Evolutionary conservation across 2,329 filamentous ascomycete species (phyloP), one percentile per base, ranked within the genome.

Genomic region (Monosporascus cannonballus): DNA sequence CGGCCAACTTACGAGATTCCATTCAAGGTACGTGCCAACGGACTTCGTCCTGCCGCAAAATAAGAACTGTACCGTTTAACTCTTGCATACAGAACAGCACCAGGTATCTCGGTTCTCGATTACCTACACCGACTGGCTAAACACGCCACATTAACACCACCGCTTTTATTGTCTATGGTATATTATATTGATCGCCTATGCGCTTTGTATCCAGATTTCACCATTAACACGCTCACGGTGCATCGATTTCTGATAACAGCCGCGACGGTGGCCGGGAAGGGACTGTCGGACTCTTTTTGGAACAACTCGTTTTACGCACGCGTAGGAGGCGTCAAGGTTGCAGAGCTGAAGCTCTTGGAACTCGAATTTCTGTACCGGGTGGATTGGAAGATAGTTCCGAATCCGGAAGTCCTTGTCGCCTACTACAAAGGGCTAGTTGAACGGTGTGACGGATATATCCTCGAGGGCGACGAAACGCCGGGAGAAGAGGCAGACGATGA

Each of bases 111-210:
- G 25, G 93, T 99, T 34, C 79, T 87, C 56, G 94, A 99, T 69
- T 99, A 99, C 68, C 80, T 99, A 37, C 89, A 94, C 64, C 86
- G 94, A 57, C 78, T 99, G 53, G 94, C 95, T 24, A 90, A 91
- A 54, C 94, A 99, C 68, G 94, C 94, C 25, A 96, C 93, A 0
- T 79, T 99, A 3, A 91, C 90, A 6, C 92, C 94, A 14, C 93
- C 94, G 1, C 87, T 99, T 49, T 79, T 99, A n/a, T 82, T 99
- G 37, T 94, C 92, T 61, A 97, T 99, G 90, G 94, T 99, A 53
- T 99, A 95, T 68, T 99, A 97, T 66, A 97, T 99, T 64, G 94
- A 99, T 72, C 86, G 91, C 34, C 80, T 99, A 22, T 99, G 93
- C 71, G 86, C 89, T 11, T 77, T 96, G 54, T 99, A 96, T 68